Percentiles rank a stretch among this genome's conserved stretches.
phyloP scores from a whole-genome alignment of 169 alveolate species.

The Neospora caninum region DNA sequence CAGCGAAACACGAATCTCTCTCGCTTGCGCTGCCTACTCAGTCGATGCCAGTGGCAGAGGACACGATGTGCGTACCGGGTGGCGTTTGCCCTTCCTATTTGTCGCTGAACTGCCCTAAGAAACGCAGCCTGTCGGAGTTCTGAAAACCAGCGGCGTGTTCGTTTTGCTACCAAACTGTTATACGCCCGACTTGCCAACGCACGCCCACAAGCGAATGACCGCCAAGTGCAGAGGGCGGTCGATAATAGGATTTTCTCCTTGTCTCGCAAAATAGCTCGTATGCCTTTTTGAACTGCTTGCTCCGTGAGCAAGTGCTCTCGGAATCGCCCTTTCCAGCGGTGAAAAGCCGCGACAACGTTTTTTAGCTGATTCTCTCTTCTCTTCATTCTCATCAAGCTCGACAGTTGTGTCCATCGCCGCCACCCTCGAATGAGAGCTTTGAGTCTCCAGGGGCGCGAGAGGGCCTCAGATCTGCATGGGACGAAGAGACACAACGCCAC shows the following conservation, averaged over 20 bases:
- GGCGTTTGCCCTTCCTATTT: neutral
- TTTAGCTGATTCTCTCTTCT: neutral
- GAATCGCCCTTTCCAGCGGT: neutral
- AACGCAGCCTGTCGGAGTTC: neutral
- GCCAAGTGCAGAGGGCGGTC: neutral
- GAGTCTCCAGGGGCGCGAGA: neutral
- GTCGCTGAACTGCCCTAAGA: neutral
- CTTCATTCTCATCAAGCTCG: neutral
- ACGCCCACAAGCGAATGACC: neutral
- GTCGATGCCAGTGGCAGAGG: neutral
- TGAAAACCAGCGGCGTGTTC: neutral
- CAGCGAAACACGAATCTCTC: neutral
- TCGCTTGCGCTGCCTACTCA: neutral
- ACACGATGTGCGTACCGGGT: neutral
- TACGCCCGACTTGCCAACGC: neutral
- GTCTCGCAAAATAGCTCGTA: neutral
- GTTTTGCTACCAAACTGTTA: neutral
- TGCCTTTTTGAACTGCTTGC: neutral
- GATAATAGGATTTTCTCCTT: neutral
- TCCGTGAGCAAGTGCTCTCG: neutral
- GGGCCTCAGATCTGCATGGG: neutral
- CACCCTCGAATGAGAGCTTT: neutral
- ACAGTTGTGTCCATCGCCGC: neutral
- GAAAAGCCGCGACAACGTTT: neutral
- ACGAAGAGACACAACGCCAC: no score